Conservation (phyloP, 2,329 filamentous ascomycete species). For the Fusarium brachygibbosum region DNA sequence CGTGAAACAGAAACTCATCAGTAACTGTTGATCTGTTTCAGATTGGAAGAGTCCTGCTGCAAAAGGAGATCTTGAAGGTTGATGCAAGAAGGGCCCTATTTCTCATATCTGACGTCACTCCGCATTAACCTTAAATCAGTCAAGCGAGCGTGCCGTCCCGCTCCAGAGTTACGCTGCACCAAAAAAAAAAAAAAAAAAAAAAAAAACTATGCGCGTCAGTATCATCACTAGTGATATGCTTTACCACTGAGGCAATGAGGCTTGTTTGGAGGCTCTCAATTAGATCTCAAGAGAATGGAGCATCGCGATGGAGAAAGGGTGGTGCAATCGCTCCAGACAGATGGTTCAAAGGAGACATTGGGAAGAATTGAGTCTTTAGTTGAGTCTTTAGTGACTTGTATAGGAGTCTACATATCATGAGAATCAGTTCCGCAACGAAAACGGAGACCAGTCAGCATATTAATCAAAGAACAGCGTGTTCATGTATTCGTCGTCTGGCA, state of each 20-base stretch:
- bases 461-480: neutral
- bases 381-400: no score
- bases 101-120: slow-evolving; percentile 4
- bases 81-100: neutral
- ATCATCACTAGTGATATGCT: no score
- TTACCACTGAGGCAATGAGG: no score
- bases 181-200: neutral
- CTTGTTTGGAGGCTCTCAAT: no score
- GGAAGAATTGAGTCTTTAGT: no score
- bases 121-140: slow-evolving; percentile 18
- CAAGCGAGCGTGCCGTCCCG: slow-evolving; percentile 19
- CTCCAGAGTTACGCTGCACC: neutral
- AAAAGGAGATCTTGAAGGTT: neutral
- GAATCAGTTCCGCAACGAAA: neutral
- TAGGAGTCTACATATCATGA: no score
- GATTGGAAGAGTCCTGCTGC: neutral
- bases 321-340: no score
- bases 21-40: neutral
- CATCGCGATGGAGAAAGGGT: no score
- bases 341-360: no score
- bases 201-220: no score
- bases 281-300: no score
- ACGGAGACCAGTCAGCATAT: neutral
- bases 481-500: neutral
- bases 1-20: neutral